Percentiles rank a stretch among this genome's conserved stretches.
These are phyloP conservation scores for Akanthomyces muscarius DNA, from an alignment of 2,329 filamentous ascomycete genomes.

Conservation along the genomic window DNA sequence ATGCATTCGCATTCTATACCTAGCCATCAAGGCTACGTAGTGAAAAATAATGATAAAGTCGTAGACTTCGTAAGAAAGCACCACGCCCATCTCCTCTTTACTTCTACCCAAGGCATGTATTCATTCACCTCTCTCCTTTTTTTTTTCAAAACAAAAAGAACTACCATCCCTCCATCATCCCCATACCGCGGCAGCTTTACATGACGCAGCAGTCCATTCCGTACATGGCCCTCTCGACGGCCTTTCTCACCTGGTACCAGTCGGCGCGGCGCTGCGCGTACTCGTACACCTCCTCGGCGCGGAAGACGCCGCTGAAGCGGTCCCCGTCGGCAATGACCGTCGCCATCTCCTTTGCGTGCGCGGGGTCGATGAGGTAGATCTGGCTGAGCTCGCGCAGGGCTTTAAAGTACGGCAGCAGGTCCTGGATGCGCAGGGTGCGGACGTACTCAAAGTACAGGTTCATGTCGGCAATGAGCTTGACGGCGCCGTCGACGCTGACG, in stretches of 20 bases:
- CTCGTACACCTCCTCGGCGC: slow-evolving; percentile 95
- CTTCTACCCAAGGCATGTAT: background rate
- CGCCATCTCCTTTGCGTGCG: slow-evolving; percentile 88
- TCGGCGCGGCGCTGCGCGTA: slow-evolving; percentile 91
- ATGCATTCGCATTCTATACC: background rate
- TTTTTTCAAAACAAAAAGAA: background rate
- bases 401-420: slow-evolving; percentile 84
- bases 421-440: slow-evolving; percentile 72
- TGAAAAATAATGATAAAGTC: background rate
- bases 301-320: slow-evolving; percentile 86
- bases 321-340: slow-evolving; percentile 89
- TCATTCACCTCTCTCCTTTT: background rate
- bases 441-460: slow-evolving; percentile 89
- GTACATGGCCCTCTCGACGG: slow-evolving; percentile 96
- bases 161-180: slow-evolving; percentile 23
- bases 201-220: slow-evolving; percentile 84
- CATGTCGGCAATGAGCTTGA: slow-evolving; percentile 94
- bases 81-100: background rate
- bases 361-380: slow-evolving; percentile 85
- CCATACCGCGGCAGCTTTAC: slow-evolving; percentile 39
- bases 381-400: slow-evolving; percentile 89
- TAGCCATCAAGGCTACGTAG: background rate
- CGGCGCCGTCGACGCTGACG: slow-evolving; percentile 80
- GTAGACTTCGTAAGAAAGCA: background rate
- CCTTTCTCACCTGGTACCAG: slow-evolving; percentile 85